These are phyloP conservation scores for Achaetomium macrosporum DNA, from an alignment of 2,329 filamentous ascomycete genomes.

Conservation along the genomic window DNA sequence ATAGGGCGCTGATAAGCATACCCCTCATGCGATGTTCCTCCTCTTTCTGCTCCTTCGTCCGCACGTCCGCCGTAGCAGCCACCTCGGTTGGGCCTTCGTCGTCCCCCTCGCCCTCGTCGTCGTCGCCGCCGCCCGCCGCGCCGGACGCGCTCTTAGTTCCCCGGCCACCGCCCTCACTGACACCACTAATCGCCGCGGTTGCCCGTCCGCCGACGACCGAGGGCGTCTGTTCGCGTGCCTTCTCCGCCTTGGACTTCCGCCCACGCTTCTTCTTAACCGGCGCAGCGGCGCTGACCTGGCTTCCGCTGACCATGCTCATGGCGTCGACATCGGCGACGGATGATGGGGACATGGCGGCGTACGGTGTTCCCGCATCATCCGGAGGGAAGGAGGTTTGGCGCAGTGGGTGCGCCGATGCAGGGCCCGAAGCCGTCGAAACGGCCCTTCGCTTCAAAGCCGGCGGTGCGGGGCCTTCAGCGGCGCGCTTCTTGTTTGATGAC, in stretches of 20 bases:
- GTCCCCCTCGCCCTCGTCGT: constrained; percentile 44
- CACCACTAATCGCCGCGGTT: constrained; percentile 38
- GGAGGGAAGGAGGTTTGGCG: constrained; percentile 79
- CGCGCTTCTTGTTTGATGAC: constrained; percentile 53
- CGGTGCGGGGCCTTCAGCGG: constrained; percentile 47
- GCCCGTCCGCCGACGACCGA: constrained; percentile 38
- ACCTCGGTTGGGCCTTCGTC: constrained; percentile 31
- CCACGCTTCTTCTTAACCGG: constrained; percentile 54
- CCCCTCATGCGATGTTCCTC: constrained; percentile 59
- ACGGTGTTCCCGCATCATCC: constrained; percentile 50
- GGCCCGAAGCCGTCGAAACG: constrained; percentile 47
- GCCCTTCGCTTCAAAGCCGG: constrained; percentile 57
- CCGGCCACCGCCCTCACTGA: constrained; percentile 32
- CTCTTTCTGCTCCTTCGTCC: constrained; percentile 62
- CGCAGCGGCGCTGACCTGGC: constrained; percentile 44
- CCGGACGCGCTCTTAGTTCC: constrained; percentile 34
- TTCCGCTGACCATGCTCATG: constrained; percentile 55
- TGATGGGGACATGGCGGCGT: constrained; percentile 57
- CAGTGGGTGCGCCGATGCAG: constrained; percentile 57
- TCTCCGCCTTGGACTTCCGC: constrained; percentile 53
- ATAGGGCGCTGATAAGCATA: constrained; percentile 60
- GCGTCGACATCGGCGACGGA: constrained; percentile 52
- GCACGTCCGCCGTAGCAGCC: constrained; percentile 44
- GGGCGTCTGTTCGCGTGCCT: constrained; percentile 44
- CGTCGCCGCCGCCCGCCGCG: constrained; percentile 41